Evolutionary conservation across 768 basidiomycete genomes (phyloP), one percentile per base, ranked within the genome.

Genomic region (Xerocomus potaroensis): DNA sequence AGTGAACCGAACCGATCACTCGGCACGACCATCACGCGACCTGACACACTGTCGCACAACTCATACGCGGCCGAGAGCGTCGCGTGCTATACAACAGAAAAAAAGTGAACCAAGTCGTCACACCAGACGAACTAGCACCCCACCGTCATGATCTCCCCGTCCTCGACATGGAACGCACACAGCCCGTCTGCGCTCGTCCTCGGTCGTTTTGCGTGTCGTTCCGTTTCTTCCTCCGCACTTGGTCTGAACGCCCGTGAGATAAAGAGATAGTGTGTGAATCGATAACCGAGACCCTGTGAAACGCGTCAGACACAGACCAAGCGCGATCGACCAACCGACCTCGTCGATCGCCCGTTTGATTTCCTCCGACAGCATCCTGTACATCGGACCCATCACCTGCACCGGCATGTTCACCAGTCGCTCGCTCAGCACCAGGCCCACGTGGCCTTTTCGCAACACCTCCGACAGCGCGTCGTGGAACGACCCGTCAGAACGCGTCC

Each of bases 401-500:
- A 92, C 85, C 0, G 95, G 95, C 84, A 99, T 94, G 64, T 98
- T 99, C 54, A 96, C 76, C 41, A 98, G 72, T 0, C 95, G 76
- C 64, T 96, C 91, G 53, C 84, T 87, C 53, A 99, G 72, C 8
- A 97, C 75, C 15, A 96, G 74, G 2, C 91, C 95, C 37, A 95
- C 79, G 50, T 87, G 80, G 30, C 69, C 65, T 9, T 47, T 10
- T 1, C 32, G 33, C 4, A 60, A 37, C 6, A 87, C 70, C 9
- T 65, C 61, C 53, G 76, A 72, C 21, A 89, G 74, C 10, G 77
- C 65, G 22, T 71, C 47, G 50, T 84, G 77, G 56, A 87, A 73
- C 24, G 82, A 72, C 11, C 66, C 49, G 6, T 75, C 65, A 9
- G 82, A n/a, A n/a, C n/a, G n/a, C n/a, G n/a, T 72, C 52, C 87